Base-by-base conservation (phyloP, 768 basidiomycete genomes). In the Saitozyma podzolica region DNA sequence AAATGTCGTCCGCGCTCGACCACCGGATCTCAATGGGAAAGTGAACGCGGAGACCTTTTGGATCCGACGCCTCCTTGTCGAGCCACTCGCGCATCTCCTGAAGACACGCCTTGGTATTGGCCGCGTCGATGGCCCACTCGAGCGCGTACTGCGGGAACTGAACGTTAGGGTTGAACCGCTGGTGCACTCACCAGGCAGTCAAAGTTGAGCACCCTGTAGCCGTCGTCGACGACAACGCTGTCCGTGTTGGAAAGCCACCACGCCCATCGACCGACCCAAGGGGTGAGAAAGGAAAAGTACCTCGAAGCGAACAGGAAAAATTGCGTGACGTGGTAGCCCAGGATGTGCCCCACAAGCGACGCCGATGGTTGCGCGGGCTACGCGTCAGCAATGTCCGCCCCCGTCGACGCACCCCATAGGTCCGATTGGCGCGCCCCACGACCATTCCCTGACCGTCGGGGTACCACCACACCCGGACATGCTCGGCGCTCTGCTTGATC, bases 381-480 rank as follows among this genome's bases (percentile, higher is more conserved):
- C 19, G 20, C 1, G 49, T 62, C 50, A 59, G 53, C 39, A 17
- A 51, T 41, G 48, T 19, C 29, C 7, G 50, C 43, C n/a, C 2
- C 9, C 17, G 9, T 8, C 17, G 37, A 75, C 84, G 73, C 78
- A 94, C 93, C 83, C 91, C 89, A 58, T 77, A 76, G 6, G 91
- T 91, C 62, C 93, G 85, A 80, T 91, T 84, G 40, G 88, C 84
- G 65, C 86, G 82, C 72, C 87, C 89, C 55, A 89, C 84, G 43
- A 90, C 85, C 54, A 95, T 83, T 41, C 80, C 80, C 61, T 88
- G 87, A 13, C 86, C 84, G 54, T 89, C 87, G 2, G 94, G 92
- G 80, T 88, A 95, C 94, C 94, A 99, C 91, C 91, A 96, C 16
- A 92, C 83, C 16, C 92, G 84, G n/a, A 91, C 89, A 76, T 96